Evolutionary conservation across 2,329 filamentous ascomycete species (phyloP).

Genomic region (Paecilomyces variotii): DNA sequence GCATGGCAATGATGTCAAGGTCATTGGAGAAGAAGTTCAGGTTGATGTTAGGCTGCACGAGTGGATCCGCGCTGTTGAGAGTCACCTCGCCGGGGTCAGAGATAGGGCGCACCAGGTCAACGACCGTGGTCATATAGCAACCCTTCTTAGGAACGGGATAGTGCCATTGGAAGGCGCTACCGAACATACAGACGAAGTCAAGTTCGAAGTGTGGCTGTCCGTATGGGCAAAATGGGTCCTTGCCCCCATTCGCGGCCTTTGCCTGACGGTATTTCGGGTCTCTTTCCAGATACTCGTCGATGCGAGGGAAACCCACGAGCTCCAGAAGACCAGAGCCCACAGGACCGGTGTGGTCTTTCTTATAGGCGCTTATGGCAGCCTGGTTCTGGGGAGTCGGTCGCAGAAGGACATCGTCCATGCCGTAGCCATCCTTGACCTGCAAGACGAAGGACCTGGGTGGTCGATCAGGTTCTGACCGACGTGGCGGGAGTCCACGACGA

Average conservation of each 20-base stretch:
- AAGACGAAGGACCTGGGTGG: conserved; percentile 36
- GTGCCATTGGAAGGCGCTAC: conserved; percentile 45
- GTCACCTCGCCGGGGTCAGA: conserved; percentile 40
- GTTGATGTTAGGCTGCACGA: conserved; percentile 35
- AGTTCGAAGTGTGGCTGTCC: conserved; percentile 56
- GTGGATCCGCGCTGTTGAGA: conserved; percentile 31
- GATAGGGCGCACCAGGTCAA: conserved; percentile 43
- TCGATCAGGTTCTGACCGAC: conserved; percentile 28
- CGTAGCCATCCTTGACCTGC: conserved; percentile 34
- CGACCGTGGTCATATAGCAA: conserved; percentile 50
- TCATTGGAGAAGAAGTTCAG: conserved; percentile 41
- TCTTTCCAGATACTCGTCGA: conserved; percentile 45
- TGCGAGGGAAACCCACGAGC: conserved; percentile 52
- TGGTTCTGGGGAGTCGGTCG: conserved; percentile 26
- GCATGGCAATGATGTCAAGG: conserved; percentile 48
- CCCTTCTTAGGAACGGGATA: conserved; percentile 37
- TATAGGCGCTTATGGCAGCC: conserved; percentile 26
- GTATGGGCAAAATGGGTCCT: conserved; percentile 48
- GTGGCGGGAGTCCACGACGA: conserved; percentile 24
- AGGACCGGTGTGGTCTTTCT: conserved; percentile 35
- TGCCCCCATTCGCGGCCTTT: conserved; percentile 32
- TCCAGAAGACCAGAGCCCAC: conserved; percentile 38
- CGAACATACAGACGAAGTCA: conserved; percentile 55
- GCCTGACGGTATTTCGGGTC: conserved; percentile 40
- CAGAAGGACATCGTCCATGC: conserved; percentile 32